Base-by-base conservation (phyloP, 768 basidiomycete species). In the Psilocybe tampanensis region DNA sequence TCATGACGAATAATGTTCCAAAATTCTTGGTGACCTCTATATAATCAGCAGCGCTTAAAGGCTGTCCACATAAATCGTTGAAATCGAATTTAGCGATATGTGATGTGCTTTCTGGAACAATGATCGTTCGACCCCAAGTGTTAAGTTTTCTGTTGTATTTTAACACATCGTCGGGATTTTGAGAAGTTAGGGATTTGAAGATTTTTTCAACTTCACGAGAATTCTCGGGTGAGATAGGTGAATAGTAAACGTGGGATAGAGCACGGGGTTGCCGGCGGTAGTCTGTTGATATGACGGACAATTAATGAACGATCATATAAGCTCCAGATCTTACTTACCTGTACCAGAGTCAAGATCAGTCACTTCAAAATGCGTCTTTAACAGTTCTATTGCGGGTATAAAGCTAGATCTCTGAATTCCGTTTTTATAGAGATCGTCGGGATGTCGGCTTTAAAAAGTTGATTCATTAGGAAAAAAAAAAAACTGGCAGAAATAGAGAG, bases 351-450 rank as follows among this genome's bases (percentile, higher is more conserved):
- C 89, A 22, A 99, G 83, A 72, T 98, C 94, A 0, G 90, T 92
- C 13, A 98, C 88, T 47, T 89, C 85, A 60, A 97, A 95, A 13
- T 81, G 85, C 0, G 85, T 73, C 75, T 97, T 98, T 62, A 99
- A 83, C 24, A 98, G 81, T 47, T 98, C 92, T 57, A 99, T 98
- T 23, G 94, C 89, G 9, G 97, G 97, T 44, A 98, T 68, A 74
- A 99, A 99, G 66, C 94, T 95, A 3, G 89, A 84, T 2, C 97
- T 85, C 70, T 99, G 97, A 42, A 99, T 97, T 0, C 97, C 97
- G 61, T 98, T 98, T 83, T 96, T 95, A 79, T 99, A 99, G 1
- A 99, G 80, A 26, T 98, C 93, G 65, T 98, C 90, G 2, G 97
- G 97, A 69, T 97, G 94, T 57, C 97, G 97, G 74, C 96, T 99